Base-by-base conservation (phyloP, 1,139 yeast genomes). In the Diutina siamensis region DNA sequence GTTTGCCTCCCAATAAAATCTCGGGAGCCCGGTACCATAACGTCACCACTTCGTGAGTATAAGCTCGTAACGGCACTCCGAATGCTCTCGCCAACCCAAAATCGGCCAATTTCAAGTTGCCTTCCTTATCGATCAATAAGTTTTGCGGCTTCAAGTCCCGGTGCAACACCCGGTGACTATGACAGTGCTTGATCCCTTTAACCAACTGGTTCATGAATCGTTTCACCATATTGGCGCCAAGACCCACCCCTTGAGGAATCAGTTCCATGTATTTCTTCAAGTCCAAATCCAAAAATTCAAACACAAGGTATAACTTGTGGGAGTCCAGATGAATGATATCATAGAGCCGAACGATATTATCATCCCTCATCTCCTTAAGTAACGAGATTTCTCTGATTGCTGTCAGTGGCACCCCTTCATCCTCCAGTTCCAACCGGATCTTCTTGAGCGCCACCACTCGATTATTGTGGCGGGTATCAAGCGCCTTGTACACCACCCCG, bases 11-110 rank as follows among this genome's bases (percentile, higher is more conserved):
- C 36, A 92, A 72, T 52, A 92, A 71, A 49, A 92, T 87, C 61
- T 92, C 99, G 1, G 99, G 99, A 1, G 97, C 89, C 54, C 99
- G 74, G 64, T 92, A 92, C 99, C 99, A 92, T 55, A 94, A 71
- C 0, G 99, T 92, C 47, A 94, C 98, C 50, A 92, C 97, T 61
- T 92, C 97, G 65, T 89, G 97, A 12, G 98, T 89, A 61, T 89
- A 92, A 1, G 97, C 95, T 59, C 97, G 76, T 51, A 92, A 69
- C 1, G 98, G 98, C 10, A 92, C 97, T 46, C 98, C 98, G 65
- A 87, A 89, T 1, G 97, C 97, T 51, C 98, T 71, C 1, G 99
- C 99, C 48, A 92, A 73, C 17, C 99, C 99, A 60, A 92, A 92
- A 68, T 92, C 99, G 2, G 97, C 98, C 55, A 92, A 74, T 63